These are phyloP conservation scores for Russula abietina DNA, from an alignment of 768 basidiomycete genomes.

Conservation along the genomic window DNA sequence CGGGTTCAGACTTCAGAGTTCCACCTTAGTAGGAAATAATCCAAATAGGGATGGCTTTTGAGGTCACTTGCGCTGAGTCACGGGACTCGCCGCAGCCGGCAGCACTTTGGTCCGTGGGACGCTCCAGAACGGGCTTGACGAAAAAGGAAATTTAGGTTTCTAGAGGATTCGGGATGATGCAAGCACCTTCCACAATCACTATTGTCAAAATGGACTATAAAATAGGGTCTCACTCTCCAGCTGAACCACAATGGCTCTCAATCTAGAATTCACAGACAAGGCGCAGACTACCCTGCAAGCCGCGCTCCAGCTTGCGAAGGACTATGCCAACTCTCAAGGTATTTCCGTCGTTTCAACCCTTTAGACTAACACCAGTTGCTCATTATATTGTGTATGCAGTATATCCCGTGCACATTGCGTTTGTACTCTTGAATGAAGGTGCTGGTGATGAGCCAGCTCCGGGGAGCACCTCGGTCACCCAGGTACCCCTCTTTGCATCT, in stretches of 20 bases:
- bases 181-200: background rate
- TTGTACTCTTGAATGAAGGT: constrained; percentile 70
- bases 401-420: constrained; percentile 77
- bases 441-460: constrained; percentile 36
- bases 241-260: constrained; percentile 29
- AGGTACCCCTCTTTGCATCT: constrained; percentile 63
- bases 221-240: constrained; percentile 32
- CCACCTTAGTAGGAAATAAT: too few species aligned
- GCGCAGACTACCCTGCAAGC: constrained; percentile 62
- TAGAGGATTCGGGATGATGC: constrained; percentile 7
- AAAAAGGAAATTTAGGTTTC: constrained; percentile 4
- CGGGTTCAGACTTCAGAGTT: too few species aligned
- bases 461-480: constrained; percentile 30
- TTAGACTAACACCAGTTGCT: background rate
- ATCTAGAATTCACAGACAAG: constrained; percentile 83
- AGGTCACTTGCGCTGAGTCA: too few species aligned
- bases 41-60: too few species aligned
- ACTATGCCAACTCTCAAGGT: constrained; percentile 81
- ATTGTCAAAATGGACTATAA: background rate
- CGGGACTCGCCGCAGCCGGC: too few species aligned
- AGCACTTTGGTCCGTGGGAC: too few species aligned
- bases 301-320: constrained; percentile 76
- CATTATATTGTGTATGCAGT: constrained; percentile 39
- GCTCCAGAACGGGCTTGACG: background rate
- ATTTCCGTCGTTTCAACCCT: constrained; percentile 24